Conservation (phyloP, 2,329 filamentous ascomycete species). For the Ophiostoma ulmi region DNA sequence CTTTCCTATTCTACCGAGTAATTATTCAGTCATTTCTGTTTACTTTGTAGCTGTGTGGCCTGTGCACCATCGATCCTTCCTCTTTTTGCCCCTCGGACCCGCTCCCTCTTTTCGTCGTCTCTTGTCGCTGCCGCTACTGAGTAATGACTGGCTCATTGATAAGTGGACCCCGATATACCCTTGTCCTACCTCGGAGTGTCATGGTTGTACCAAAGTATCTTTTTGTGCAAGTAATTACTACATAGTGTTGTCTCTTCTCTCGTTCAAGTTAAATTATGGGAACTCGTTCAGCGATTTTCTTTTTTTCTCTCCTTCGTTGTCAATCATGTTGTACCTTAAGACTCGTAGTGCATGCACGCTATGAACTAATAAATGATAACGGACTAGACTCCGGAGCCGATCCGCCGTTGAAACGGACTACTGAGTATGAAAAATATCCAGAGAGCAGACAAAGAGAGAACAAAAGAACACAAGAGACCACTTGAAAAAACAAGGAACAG, state of each 20-base stretch:
- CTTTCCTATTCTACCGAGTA: neutral
- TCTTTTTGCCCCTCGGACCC: neutral
- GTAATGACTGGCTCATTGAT: neutral
- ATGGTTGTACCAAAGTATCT: neutral
- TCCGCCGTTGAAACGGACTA: neutral
- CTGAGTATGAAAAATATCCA: neutral
- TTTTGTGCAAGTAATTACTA: too few species aligned
- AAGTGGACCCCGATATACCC: neutral
- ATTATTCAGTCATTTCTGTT: neutral
- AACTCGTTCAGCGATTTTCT: too few species aligned
- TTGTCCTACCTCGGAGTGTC: neutral
- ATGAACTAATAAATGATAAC: neutral
- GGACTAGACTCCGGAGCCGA: neutral
- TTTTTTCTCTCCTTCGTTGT: neutral
- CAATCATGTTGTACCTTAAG: neutral
- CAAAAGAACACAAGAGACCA: neutral
- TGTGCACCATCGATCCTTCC: conserved; percentile 8
- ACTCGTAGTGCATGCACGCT: neutral
- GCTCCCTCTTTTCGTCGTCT: neutral
- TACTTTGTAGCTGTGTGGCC: neutral
- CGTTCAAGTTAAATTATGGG: too few species aligned
- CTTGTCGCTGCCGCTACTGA: neutral
- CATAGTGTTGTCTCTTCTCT: too few species aligned
- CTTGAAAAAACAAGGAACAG: neutral
- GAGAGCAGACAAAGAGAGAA: neutral